Percentiles rank a stretch among this genome's conserved stretches.
These are phyloP conservation scores for Niveomyces coronatus DNA, from an alignment of 2,329 filamentous ascomycete genomes.

Conservation along the genomic window DNA sequence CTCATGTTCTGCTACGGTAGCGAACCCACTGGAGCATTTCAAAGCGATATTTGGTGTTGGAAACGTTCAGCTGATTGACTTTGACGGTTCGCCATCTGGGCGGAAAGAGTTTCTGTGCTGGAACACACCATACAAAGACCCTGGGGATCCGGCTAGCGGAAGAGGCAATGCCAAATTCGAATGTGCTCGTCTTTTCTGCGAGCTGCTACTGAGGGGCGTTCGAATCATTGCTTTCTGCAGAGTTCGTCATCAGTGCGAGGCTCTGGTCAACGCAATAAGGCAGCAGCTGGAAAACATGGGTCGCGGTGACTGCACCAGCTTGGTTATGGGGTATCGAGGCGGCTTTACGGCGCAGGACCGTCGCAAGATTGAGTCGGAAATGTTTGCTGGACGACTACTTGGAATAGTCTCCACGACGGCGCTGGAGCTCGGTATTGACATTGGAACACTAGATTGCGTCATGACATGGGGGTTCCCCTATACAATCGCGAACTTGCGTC, in stretches of 20 bases:
- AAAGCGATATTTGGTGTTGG: slow-evolving; percentile 85
- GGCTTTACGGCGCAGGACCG: slow-evolving; percentile 91
- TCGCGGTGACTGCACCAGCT: slow-evolving; percentile 59
- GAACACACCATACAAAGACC: slow-evolving; percentile 94
- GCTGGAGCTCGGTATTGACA: slow-evolving; percentile 88
- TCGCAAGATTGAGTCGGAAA: slow-evolving; percentile 79
- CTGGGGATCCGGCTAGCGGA: slow-evolving; percentile 75
- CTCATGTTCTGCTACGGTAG: slow-evolving; percentile 91
- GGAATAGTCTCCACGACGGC: slow-evolving; percentile 92
- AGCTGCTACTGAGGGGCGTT: slow-evolving; percentile 78
- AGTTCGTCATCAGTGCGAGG: slow-evolving; percentile 80
- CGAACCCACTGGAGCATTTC: slow-evolving; percentile 88
- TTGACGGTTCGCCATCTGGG: slow-evolving; percentile 81
- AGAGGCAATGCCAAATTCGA: slow-evolving; percentile 75
- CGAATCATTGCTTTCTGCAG: slow-evolving; percentile 89
- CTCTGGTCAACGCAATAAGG: slow-evolving; percentile 69
- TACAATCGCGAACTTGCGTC: slow-evolving; percentile 85
- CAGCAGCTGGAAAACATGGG: slow-evolving; percentile 65
- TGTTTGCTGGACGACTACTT: slow-evolving; percentile 91
- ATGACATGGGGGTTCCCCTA: slow-evolving; percentile 92
- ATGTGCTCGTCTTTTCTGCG: slow-evolving; percentile 82
- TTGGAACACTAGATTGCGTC: slow-evolving; percentile 87
- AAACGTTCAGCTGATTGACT: slow-evolving; percentile 71
- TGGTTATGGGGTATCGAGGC: slow-evolving; percentile 92
- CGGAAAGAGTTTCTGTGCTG: slow-evolving; percentile 94